Conservation (phyloP, 192 early-diverging fungal genomes). For the Entophlyctis luteolus region DNA sequence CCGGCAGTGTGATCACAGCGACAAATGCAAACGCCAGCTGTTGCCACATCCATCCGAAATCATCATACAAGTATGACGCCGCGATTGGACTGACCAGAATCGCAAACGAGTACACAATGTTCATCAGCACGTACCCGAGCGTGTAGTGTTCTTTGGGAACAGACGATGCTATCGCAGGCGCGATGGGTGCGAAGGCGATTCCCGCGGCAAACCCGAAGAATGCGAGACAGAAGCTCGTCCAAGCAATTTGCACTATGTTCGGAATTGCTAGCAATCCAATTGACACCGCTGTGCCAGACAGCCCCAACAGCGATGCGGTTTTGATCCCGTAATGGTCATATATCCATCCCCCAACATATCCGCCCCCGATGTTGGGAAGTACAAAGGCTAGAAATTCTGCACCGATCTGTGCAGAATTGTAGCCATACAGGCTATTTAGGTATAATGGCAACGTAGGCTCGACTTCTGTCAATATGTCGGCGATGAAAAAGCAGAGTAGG, state of each 20-base stretch:
- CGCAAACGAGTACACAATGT: constrained; percentile 24
- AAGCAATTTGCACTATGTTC: background rate
- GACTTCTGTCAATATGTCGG: no score
- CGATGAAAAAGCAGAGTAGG: no score
- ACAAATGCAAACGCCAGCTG: background rate
- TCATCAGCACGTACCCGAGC: constrained; percentile 22
- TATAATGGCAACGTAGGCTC: constrained; percentile 29
- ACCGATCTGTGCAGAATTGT: constrained; percentile 19
- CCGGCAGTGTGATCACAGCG: no score
- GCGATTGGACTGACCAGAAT: constrained; percentile 20
- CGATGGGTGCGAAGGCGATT: constrained; percentile 8
- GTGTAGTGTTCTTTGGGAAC: constrained; percentile 26
- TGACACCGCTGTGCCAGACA: background rate
- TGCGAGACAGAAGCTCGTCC: background rate
- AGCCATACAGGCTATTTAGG: constrained; percentile 10
- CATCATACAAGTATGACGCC: background rate
- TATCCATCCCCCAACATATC: background rate
- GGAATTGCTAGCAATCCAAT: background rate
- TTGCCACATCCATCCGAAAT: constrained; percentile 16
- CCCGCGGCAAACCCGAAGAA: background rate
- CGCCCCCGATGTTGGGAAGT: constrained; percentile 9
- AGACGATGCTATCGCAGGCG: constrained; percentile 15
- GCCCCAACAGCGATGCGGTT: background rate
- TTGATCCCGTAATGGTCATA: constrained; percentile 14
- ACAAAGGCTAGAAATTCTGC: constrained; percentile 16